Evolutionary conservation across 1,139 yeast species (phyloP).

Genomic region (Nematodospora anomalae): DNA sequence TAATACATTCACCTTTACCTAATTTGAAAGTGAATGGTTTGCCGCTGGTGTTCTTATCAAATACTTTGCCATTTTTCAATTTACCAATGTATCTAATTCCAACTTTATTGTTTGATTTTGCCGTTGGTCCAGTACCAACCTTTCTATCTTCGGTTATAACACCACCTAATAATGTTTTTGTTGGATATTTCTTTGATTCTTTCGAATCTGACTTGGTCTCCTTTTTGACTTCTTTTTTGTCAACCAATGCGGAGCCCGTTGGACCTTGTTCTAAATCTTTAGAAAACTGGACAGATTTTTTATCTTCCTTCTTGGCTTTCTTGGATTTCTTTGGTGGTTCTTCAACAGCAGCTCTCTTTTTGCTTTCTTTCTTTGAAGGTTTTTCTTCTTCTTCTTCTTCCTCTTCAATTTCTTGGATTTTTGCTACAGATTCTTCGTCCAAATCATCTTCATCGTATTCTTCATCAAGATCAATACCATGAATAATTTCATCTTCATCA

Average conservation of each 20-base stretch:
- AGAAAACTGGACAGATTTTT: slow-evolving; percentile 82
- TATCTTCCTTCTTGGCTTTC: slow-evolving; percentile 44
- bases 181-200: slow-evolving; percentile 48
- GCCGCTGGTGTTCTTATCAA: slow-evolving; percentile 96
- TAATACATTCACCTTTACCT: slow-evolving; percentile 98
- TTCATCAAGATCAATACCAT: slow-evolving; percentile 58
- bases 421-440: slow-evolving; percentile 55
- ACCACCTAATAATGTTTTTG: slow-evolving; percentile 88
- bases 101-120: slow-evolving; percentile 87
- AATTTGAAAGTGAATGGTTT: slow-evolving; percentile 89
- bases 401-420: slow-evolving; percentile 54
- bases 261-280: slow-evolving; percentile 95
- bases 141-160: slow-evolving; percentile 91
- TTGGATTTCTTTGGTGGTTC: slow-evolving; percentile 39
- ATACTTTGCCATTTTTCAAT: slow-evolving; percentile 91
- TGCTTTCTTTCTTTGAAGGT: slow-evolving; percentile 29
- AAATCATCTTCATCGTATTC: slow-evolving; percentile 59
- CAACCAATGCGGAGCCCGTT: slow-evolving; percentile 50
- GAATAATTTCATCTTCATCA: slow-evolving; percentile 80
- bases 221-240: slow-evolving; percentile 27
- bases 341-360: slow-evolving; percentile 39
- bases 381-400: slow-evolving; percentile 51
- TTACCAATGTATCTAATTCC: slow-evolving; percentile 98
- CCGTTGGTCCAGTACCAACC: slow-evolving; percentile 81
- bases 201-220: slow-evolving; percentile 24